A percentile compares a stretch with the other conserved stretches of the same genome.
These are phyloP conservation scores for Teunomyces pallodes DNA, from an alignment of 805 yeast genomes.

Conservation along the genomic window DNA sequence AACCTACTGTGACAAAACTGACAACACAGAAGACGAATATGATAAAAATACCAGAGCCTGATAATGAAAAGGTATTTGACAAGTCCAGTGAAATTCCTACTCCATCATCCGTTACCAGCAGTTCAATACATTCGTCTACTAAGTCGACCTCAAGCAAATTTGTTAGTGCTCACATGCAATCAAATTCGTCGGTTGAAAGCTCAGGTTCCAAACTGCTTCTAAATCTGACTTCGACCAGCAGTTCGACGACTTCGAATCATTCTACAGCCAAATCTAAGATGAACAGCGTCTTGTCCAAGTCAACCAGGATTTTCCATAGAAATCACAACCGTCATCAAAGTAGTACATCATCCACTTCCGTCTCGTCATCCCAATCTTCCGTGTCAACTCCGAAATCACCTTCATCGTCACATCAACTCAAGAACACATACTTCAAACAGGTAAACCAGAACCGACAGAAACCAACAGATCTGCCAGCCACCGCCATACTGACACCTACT, in stretches of 20 bases:
- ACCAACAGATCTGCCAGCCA: constrained; percentile 17
- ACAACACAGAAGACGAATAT: background rate
- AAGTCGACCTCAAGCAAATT: background rate
- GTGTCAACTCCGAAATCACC: constrained; percentile 5
- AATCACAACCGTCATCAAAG: constrained; percentile 12
- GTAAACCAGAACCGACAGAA: constrained; percentile 32
- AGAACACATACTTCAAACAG: constrained; percentile 31
- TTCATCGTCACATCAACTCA: constrained; percentile 10
- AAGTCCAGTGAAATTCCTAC: constrained; percentile 2
- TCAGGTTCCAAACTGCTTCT: background rate
- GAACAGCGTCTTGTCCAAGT: constrained; percentile 26
- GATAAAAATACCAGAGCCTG: background rate
- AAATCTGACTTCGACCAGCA: constrained; percentile 1
- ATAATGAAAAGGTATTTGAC: constrained; percentile 1
- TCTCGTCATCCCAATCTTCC: constrained; percentile 1
- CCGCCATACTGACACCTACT: constrained; percentile 14
- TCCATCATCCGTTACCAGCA: background rate
- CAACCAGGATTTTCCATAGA: constrained; percentile 26
- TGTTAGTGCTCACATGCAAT: background rate
- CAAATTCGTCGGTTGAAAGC: background rate
- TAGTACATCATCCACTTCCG: background rate
- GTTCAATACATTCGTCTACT: background rate
- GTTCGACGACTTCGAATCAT: background rate
- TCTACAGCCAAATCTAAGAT: constrained; percentile 9
- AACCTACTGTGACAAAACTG: background rate